Conservation (phyloP, 31 red algal genomes). For the Odonthalia washingtoniensis region DNA sequence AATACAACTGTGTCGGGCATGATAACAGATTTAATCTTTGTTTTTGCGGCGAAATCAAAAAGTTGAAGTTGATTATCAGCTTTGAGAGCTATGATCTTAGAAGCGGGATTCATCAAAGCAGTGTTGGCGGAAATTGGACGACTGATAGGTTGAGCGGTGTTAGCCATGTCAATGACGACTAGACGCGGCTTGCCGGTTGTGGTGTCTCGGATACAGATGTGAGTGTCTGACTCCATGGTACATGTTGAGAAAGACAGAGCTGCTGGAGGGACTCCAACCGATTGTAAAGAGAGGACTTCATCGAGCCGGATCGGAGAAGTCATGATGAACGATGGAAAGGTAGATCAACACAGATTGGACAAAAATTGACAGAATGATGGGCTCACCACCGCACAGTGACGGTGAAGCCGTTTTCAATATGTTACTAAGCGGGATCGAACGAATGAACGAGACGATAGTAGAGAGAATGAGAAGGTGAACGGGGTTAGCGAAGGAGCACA, state of each 20-base stretch:
- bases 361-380: too few relatives aligned
- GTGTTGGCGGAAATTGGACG: conserved; percentile 96
- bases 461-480: too few relatives aligned
- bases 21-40: conserved; percentile 85
- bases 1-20: conserved; percentile 93
- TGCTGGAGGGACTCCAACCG: conserved; percentile 80
- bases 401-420: too few relatives aligned
- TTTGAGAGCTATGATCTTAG: conserved; percentile 90
- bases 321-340: conserved; percentile 19
- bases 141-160: conserved; percentile 76
- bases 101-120: conserved; percentile 94
- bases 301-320: conserved; percentile 73
- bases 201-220: conserved; percentile 88
- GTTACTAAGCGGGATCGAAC: too few relatives aligned
- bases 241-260: conserved; percentile 84
- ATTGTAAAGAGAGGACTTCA: conserved; percentile 80
- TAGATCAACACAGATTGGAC: too few relatives aligned
- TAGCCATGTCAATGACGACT: conserved; percentile 86
- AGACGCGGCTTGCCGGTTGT: conserved; percentile 75
- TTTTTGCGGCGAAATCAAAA: conserved; percentile 94
- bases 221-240: conserved; percentile 99
- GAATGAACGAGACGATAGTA: too few relatives aligned
- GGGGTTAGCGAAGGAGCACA: too few relatives aligned
- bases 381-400: too few relatives aligned
- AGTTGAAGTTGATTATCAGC: conserved; percentile 91